Evolutionary conservation across 768 basidiomycete species (phyloP), one percentile per base, ranked within the genome.

Genomic region (Phaeotremella fagi): DNA sequence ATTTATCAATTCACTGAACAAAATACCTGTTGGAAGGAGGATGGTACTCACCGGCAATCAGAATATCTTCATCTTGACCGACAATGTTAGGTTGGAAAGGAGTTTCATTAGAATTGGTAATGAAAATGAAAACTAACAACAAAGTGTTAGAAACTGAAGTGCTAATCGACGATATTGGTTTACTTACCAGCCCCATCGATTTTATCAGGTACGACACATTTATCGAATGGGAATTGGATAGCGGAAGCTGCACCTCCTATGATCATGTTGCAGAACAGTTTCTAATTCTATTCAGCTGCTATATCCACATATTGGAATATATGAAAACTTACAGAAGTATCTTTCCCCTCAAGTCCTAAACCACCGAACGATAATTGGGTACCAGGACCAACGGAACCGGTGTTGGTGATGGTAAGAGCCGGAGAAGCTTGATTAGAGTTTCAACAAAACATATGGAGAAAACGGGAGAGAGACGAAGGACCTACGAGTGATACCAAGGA

Each of bases 221-320:
- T 37, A 3, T 25, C 38, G 26, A 66, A 27, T 4, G 64, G 64
- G 7, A 66, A 50, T 5, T 28, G 41, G 41, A 64, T 41, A 4
- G 60, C 57, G 15, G 48, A 42, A 2, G 55, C 52, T 2, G 56
- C 54, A 11, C 63, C 57, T 15, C 66, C 66, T 6, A 55, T 22
- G 26, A 64, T 60, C 52, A 68, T 57, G 48, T 68, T 60, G 53
- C 63, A 64, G 52, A 64, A 62, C 3, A 55, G 36, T 4, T 16
- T 36, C 43, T 54, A 18, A 33, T 33, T 7, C 31, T 33, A 33
- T 7, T 33, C 31, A 33, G 9, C 31, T 33, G n/a, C n/a, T n/a
- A n/a, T n/a, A n/a, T n/a, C n/a, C n/a, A n/a, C n/a, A n/a, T n/a
- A n/a, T n/a, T n/a, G n/a, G n/a, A n/a, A n/a, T n/a, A n/a, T n/a